These are phyloP conservation scores for Fragilariopsis cylindrus DNA, from an alignment of 108 stramenopile genomes.

Conservation along the genomic window DNA sequence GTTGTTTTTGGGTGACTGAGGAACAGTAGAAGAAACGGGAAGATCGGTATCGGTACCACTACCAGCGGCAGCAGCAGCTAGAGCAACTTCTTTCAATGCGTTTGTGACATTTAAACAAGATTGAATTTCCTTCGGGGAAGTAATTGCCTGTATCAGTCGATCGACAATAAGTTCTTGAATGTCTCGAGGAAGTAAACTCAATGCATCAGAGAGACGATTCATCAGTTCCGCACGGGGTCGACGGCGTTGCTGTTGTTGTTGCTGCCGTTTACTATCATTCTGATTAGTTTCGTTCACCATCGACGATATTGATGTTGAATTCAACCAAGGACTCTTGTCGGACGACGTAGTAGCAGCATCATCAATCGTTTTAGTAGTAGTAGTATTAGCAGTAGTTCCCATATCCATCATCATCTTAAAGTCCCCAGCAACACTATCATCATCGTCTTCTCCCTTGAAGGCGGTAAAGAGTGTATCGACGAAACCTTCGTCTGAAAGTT, in stretches of 20 bases:
- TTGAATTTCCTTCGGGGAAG: slow-evolving; percentile 45
- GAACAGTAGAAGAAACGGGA: slow-evolving; percentile 15
- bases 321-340: not conserved
- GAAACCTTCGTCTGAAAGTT: slow-evolving; percentile 48
- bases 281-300: not conserved
- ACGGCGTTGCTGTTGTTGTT: slow-evolving; percentile 16
- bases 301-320: not conserved
- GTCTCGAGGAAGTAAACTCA: slow-evolving; percentile 65
- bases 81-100: slow-evolving; percentile 1
- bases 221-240: slow-evolving; percentile 70
- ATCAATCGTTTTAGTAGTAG: not conserved
- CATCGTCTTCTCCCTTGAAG: slow-evolving; percentile 34
- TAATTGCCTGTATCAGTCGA: slow-evolving; percentile 73
- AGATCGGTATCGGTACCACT: not conserved
- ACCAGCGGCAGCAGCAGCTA: slow-evolving; percentile 6
- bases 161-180: slow-evolving; percentile 83
- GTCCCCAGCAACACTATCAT: slow-evolving; percentile 25
- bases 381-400: not conserved
- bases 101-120: slow-evolving; percentile 26
- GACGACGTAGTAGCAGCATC: not conserved
- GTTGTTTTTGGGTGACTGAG: slow-evolving; percentile 3
- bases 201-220: slow-evolving; percentile 74
- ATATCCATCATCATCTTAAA: too few species aligned
- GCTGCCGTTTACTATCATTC: not conserved
- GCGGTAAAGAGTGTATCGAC: slow-evolving; percentile 62